Evolutionary conservation across 495 filamentous ascomycete genomes (phyloP).

Genomic region (Cercophora samala): DNA sequence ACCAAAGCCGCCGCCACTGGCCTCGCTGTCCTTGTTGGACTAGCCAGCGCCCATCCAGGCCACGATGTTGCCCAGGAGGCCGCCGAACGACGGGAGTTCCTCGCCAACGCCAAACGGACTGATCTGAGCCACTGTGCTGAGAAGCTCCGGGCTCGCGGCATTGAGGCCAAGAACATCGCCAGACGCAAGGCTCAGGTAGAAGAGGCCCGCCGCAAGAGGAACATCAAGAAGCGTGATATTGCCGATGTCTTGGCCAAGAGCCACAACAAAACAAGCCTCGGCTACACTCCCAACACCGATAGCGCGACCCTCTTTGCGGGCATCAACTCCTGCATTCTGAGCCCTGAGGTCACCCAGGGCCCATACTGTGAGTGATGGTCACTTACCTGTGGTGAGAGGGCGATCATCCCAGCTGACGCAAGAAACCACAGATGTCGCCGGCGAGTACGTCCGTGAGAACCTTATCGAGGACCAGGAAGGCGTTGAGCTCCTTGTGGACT

Average conservation of each 20-base stretch:
- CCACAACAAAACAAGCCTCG: conserved; percentile 44
- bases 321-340: conserved; percentile 53
- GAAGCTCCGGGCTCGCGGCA: conserved; percentile 49
- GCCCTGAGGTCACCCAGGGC: conserved; percentile 52
- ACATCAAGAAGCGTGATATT: conserved; percentile 27
- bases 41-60: conserved; percentile 21
- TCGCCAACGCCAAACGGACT: conserved; percentile 17
- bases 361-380: conserved; percentile 46
- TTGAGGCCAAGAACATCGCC: conserved; percentile 43
- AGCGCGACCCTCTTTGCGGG: conserved; percentile 48
- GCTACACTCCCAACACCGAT: conserved; percentile 43
- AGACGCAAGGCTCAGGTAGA: conserved; percentile 38
- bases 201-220: conserved; percentile 25
- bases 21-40: conserved; percentile 15
- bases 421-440: conserved; percentile 31
- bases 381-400: background rate
- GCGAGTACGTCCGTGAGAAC: conserved; percentile 52
- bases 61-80: conserved; percentile 20
- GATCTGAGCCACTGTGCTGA: conserved; percentile 43
- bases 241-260: conserved; percentile 36
- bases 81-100: conserved; percentile 18
- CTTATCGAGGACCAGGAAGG: conserved; percentile 55
- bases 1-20: conserved; percentile 17
- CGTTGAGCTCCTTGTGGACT: conserved; percentile 55
- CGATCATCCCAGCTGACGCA: background rate